phyloP scores from a whole-genome alignment of 345 rosid genomes.

The Dipteronia dyeriana region DNA sequence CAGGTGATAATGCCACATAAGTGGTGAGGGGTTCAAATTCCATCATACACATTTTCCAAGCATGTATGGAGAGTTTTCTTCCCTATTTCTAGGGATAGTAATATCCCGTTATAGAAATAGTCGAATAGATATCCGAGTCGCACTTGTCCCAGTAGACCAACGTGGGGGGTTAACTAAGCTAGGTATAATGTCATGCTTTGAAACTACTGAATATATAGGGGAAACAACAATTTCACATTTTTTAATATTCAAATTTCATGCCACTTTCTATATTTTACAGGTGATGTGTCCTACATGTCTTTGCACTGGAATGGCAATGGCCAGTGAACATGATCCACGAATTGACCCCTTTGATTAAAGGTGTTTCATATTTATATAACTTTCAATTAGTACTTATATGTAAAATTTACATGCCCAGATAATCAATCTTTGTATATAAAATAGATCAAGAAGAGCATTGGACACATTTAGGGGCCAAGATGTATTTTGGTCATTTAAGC shows the following conservation, averaged over 20 bases:
- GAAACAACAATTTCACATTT: too few species aligned
- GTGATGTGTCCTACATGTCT: slow-evolving; percentile 99
- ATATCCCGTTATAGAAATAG: too few species aligned
- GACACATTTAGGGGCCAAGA: neutral
- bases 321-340: slow-evolving; percentile 92
- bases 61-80: too few species aligned
- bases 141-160: too few species aligned
- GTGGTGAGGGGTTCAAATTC: too few species aligned
- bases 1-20: too few species aligned
- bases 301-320: slow-evolving; percentile 99
- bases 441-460: neutral
- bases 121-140: too few species aligned
- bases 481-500: neutral
- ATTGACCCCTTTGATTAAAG: slow-evolving; percentile 87
- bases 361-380: slow-evolving; percentile 1
- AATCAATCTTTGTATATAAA: slow-evolving; percentile 9
- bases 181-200: too few species aligned
- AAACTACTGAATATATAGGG: too few species aligned
- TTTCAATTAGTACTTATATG: neutral
- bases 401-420: neutral
- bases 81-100: too few species aligned
- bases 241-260: neutral
- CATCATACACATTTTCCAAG: too few species aligned
- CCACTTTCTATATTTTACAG: slow-evolving; percentile 33
- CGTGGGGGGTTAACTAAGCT: too few species aligned